Evolutionary conservation across 225 moss, liverwort and hornwort species (phyloP).

Genomic region (Straminergon stramineum): DNA sequence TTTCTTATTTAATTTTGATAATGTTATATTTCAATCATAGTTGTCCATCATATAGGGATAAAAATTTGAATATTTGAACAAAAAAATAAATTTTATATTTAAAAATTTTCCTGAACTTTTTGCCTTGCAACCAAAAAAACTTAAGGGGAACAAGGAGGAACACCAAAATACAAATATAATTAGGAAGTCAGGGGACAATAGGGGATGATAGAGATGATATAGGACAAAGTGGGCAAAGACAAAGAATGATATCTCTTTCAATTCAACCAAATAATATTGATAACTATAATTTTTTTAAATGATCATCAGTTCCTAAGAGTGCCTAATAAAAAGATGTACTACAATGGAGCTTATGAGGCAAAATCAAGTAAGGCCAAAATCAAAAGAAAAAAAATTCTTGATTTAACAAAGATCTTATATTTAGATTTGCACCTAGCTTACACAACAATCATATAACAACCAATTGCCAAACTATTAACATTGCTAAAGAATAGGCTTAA

Average conservation of each 20-base stretch:
- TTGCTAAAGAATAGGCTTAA: background rate
- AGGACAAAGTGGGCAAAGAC: fast-evolving
- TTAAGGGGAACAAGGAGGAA: fast-evolving
- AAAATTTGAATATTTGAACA: background rate
- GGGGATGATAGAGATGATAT: background rate
- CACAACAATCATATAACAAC: background rate
- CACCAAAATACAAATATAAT: fast-evolving
- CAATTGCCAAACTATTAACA: background rate
- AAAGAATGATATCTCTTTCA: background rate
- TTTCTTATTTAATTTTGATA: background rate
- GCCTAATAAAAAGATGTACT: background rate
- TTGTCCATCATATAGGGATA: no score
- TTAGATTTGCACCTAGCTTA: background rate
- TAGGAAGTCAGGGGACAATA: fast-evolving
- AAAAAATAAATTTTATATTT: background rate
- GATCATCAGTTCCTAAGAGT: fast-evolving
- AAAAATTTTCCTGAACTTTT: background rate
- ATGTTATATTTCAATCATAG: background rate
- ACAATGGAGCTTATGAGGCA: background rate
- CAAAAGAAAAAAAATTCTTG: fast-evolving
- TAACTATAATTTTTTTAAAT: background rate
- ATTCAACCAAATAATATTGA: background rate
- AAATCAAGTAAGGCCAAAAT: background rate
- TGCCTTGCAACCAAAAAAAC: background rate
- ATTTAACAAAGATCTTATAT: background rate